Conservation (phyloP, 345 rosid genomes). For the Erodium maritimum region DNA sequence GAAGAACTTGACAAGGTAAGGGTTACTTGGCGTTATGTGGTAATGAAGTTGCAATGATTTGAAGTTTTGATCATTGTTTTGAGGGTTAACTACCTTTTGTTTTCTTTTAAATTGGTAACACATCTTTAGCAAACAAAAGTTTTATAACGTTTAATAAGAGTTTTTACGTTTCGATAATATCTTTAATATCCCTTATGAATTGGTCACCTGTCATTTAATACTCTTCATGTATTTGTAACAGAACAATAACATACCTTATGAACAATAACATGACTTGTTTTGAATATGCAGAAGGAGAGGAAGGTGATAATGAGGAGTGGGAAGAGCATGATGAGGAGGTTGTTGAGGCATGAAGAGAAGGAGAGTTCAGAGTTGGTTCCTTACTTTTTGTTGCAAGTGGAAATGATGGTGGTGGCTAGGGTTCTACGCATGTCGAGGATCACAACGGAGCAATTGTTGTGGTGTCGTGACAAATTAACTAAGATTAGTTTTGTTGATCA, state of each 20-base stretch:
- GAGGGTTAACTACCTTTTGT: no score
- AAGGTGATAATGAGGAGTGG: constrained; percentile 42
- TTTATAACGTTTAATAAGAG: no score
- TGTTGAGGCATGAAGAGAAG: constrained; percentile 28
- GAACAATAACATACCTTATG: no score
- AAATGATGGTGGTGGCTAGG: constrained; percentile 75
- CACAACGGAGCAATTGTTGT: constrained; percentile 56
- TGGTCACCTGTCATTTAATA: not conserved
- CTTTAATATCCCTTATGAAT: no score
- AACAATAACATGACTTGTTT: no score
- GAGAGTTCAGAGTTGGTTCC: constrained; percentile 48
- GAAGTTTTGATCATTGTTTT: no score
- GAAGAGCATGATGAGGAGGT: constrained; percentile 41
- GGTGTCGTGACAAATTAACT: constrained; percentile 63
- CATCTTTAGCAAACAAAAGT: no score
- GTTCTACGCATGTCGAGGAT: constrained; percentile 71
- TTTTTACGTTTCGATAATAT: no score
- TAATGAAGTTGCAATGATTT: no score
- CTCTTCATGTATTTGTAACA: no score
- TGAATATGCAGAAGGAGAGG: constrained; percentile 47
- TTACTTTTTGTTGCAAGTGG: constrained; percentile 81
- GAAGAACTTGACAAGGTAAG: constrained; percentile 56
- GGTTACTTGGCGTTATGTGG: no score
- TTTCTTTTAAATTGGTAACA: no score
- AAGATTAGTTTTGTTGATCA: constrained; percentile 51